Evolutionary conservation across 2,329 filamentous ascomycete species (phyloP), one percentile per base, ranked within the genome.

Genomic region (Cercospora nicotianae): DNA sequence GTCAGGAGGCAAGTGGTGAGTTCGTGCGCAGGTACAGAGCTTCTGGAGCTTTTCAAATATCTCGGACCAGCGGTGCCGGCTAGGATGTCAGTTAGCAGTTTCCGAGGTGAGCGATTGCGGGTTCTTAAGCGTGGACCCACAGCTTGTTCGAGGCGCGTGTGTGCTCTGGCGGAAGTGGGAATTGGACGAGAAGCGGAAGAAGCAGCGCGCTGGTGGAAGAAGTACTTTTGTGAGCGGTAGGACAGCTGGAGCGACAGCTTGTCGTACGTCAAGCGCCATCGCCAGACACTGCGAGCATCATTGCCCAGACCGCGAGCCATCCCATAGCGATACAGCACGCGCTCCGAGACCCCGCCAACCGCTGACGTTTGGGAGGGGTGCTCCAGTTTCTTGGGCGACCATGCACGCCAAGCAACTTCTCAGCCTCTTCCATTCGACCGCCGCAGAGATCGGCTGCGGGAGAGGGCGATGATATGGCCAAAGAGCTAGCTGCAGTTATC

Each of bases 21-120:
- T 39, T 60, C 63, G 63, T 63, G 65, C 48, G 60, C 60, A 58
- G 48, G 62, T 57, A 28, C 31, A 26, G 53, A 57, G 62, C 51
- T 57, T 31, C 51, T 16, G 18, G 31, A 64, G 62, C 62, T 65
- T 42, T 53, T 63, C 39, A 65, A 60, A 63, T 20, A 58, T 53
- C 48, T 68, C 66, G 66, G 66, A 20, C 59, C 48, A 68, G 59
- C 60, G 66, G 66, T 68, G 33, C 63, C 65, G 60, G 67, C 67
- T 65, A 53, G 59, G 63, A 60, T 60, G 63, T 63, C 31, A 63
- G 63, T 36, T 30, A 60, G 60, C 18, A 42, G 16, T 65, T 65
- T 65, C 64, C 64, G 63, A 65, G 63, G 61, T 64, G 55, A 65
- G 36, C 28, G 31, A 42, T 39, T 26, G 36, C 30, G 31, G 31